Base-by-base conservation (phyloP, 176 grass and related monocot species). In the Avena sativa region DNA sequence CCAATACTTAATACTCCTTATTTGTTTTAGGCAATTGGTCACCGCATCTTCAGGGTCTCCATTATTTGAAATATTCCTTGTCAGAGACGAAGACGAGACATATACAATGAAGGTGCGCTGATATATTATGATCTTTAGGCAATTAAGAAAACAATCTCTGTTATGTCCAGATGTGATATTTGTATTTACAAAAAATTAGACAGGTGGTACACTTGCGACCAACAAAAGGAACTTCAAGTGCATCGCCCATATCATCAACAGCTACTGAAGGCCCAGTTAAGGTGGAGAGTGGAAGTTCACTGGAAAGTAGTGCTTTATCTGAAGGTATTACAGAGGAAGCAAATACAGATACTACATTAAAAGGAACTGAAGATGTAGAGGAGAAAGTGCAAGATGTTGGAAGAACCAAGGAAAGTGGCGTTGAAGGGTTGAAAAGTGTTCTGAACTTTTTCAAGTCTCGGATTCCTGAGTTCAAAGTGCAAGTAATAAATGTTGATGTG, bases 51-150 rank as follows among this genome's bases (percentile, higher is more conserved):
- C 89, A 32, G 97, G 97, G 53, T 93, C 88, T 76, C 89, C 92
- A 55, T 83, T 98, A 51, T 96, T 98, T 89, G 97, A 98, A 76
- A 91, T 98, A 51, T 98, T 94, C 83, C 90, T 98, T 0, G 52
- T 98, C 51, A 96, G 89, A 90, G 92, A 96, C 4, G 80, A 98
- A 50, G 65, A 87, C 12, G 89, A 88, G 58, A 87, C 83, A 16
- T 98, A 91, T 32, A 91, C 85, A 61, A 94, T 92, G 85, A 90
- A 98, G 93, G 94, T 98, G 92, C 57, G 34, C 81, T 89, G 79
- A 89, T 50, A 55, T 16, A 68, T 52, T 43, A n/a, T 4, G n/a
- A 62, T 83, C 2, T 92, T 87, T 73, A 60, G 6, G 25, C 83
- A 50, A 5, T 88, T 81, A 56, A 71, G 4, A 46, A 58, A 74